Percentiles rank a stretch among this genome's conserved stretches.
Conservation (phyloP, 108 stramenopile species). For the Skeletonema menzelii region DNA sequence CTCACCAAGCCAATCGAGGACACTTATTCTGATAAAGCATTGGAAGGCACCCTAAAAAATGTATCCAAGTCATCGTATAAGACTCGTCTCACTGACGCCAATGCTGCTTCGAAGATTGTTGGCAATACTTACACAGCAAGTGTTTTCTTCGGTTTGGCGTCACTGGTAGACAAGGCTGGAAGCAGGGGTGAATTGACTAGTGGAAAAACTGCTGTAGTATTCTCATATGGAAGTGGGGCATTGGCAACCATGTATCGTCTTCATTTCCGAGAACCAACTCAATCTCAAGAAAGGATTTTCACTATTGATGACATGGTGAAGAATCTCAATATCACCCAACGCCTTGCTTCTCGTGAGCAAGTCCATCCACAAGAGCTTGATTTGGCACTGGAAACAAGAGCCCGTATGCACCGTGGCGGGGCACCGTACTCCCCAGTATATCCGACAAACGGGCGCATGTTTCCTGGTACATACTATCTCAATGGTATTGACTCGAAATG, state of each 20-base stretch:
- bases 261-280: slow-evolving; percentile 61
- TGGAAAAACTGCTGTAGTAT: slow-evolving; percentile 76
- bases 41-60: slow-evolving; percentile 63
- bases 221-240: slow-evolving; percentile 89
- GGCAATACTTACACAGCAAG: slow-evolving; percentile 98
- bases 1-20: slow-evolving; percentile 78
- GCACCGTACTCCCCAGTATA: slow-evolving; percentile 87
- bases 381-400: slow-evolving; percentile 89
- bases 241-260: slow-evolving; percentile 94
- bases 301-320: slow-evolving; percentile 78
- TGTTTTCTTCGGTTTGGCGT: slow-evolving; percentile 90
- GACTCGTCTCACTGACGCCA: slow-evolving; percentile 64
- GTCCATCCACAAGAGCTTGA: slow-evolving; percentile 90
- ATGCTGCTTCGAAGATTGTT: slow-evolving; percentile 75
- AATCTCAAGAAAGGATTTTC: slow-evolving; percentile 52
- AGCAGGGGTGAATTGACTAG: slow-evolving; percentile 62
- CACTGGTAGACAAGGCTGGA: slow-evolving; percentile 80
- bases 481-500: slow-evolving; percentile 84
- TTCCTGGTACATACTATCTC: slow-evolving; percentile 87
- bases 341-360: slow-evolving; percentile 80
- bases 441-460: slow-evolving; percentile 79
- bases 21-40: slow-evolving; percentile 78
- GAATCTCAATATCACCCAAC: slow-evolving; percentile 66
- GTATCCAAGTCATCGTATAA: slow-evolving; percentile 56
- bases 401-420: slow-evolving; percentile 82